phyloP scores from a whole-genome alignment of 73 alveolate species.

The Symbiodinium pilosum region DNA sequence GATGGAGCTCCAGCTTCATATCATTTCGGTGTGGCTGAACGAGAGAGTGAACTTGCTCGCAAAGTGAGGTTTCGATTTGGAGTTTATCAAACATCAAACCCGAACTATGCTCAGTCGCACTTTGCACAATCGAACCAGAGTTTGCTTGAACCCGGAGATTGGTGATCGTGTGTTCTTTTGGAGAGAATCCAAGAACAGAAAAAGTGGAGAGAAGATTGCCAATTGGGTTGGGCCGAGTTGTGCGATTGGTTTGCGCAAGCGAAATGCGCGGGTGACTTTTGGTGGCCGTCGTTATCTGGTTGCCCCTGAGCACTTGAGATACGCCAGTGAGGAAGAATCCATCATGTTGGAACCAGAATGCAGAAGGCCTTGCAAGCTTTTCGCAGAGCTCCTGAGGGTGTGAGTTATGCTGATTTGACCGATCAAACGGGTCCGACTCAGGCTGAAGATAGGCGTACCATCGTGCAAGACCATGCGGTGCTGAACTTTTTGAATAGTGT shows the following conservation, averaged over 20 bases:
- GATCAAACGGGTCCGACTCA: background rate
- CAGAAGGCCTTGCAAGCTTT: background rate
- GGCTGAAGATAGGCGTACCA: no score
- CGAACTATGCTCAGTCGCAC: background rate
- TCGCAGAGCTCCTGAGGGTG: no score
- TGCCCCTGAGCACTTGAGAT: conserved; percentile 27
- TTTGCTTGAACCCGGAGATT: background rate
- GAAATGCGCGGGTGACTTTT: background rate
- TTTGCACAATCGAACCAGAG: background rate
- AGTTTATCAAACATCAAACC: background rate
- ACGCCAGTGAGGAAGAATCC: conserved; percentile 1
- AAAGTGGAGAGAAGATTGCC: background rate
- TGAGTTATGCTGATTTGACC: background rate
- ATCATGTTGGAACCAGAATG: background rate
- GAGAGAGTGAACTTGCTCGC: background rate
- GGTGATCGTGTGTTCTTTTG: conserved; percentile 10
- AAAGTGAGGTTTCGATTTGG: background rate
- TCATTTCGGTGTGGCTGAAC: background rate
- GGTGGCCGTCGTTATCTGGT: conserved; percentile 26
- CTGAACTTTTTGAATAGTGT: no score
- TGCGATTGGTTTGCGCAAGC: background rate
- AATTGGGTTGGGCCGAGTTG: background rate
- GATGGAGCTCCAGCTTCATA: background rate
- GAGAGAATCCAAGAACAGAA: background rate
- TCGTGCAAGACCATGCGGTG: no score